Evolutionary conservation across 2,329 filamentous ascomycete species (phyloP).

Genomic region (Meredithiella fracta): DNA sequence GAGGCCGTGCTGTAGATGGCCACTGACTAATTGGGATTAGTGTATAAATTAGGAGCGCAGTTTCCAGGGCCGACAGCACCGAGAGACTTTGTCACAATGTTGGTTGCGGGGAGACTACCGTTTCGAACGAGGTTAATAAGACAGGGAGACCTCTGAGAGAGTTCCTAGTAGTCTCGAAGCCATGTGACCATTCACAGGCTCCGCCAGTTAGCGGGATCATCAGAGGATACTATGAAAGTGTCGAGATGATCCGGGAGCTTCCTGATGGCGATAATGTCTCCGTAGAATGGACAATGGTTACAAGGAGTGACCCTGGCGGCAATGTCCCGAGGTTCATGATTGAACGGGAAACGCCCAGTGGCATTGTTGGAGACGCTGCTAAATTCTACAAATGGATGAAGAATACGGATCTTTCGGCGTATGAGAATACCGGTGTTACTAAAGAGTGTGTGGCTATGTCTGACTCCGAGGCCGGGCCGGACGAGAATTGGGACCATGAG

Average conservation of each 20-base stretch:
- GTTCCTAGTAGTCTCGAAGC: slow-evolving; percentile 77
- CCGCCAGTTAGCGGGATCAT: slow-evolving; percentile 57
- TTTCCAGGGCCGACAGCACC: slow-evolving; percentile 81
- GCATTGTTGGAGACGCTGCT: slow-evolving; percentile 60
- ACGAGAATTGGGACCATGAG: no score
- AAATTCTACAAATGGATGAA: slow-evolving; percentile 65
- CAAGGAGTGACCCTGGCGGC: slow-evolving; percentile 72
- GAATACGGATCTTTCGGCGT: slow-evolving; percentile 4
- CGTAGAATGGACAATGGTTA: slow-evolving; percentile 87
- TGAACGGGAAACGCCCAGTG: slow-evolving; percentile 70
- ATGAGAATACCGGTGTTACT: background rate
- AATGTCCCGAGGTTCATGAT: slow-evolving; percentile 81
- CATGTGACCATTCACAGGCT: slow-evolving; percentile 60
- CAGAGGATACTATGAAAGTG: slow-evolving; percentile 73
- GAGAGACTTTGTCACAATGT: slow-evolving; percentile 69
- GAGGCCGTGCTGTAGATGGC: no score
- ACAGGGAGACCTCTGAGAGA: slow-evolving; percentile 37
- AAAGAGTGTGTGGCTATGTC: no score
- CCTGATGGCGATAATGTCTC: background rate
- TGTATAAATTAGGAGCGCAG: slow-evolving; percentile 74
- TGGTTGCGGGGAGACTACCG: slow-evolving; percentile 36
- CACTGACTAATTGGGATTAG: slow-evolving; percentile 24
- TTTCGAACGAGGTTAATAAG: background rate
- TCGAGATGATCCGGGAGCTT: slow-evolving; percentile 78
- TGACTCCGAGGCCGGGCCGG: no score